These are phyloP conservation scores for Myxozyma neotropica DNA, from an alignment of 805 yeast species.

Conservation along the genomic window DNA sequence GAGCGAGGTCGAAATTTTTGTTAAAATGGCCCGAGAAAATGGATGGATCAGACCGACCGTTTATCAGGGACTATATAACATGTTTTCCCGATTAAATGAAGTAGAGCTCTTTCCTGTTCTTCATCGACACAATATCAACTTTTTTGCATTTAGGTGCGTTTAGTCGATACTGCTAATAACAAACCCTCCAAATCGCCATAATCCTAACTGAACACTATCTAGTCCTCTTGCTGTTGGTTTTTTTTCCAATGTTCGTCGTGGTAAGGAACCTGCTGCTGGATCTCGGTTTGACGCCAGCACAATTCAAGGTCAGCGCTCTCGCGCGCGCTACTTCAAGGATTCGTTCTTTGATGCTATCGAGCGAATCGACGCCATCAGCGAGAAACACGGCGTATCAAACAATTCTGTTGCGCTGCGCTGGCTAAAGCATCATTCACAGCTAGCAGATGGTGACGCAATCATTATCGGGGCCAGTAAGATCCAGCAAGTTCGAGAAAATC, in stretches of 20 bases:
- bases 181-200: no score
- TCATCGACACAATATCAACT: slow-evolving; percentile 32
- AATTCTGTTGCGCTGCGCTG: slow-evolving; percentile 30
- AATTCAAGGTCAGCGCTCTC: slow-evolving; percentile 15
- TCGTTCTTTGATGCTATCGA: slow-evolving; percentile 30
- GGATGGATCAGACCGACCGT: slow-evolving; percentile 39
- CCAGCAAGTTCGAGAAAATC: slow-evolving; percentile 23
- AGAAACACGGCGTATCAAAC: slow-evolving; percentile 17
- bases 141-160: slow-evolving; percentile 37
- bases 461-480: slow-evolving; percentile 27
- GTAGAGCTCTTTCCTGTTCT: slow-evolving; percentile 37
- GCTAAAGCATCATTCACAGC: slow-evolving; percentile 29
- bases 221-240: slow-evolving; percentile 32
- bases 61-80: slow-evolving; percentile 41
- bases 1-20: slow-evolving; percentile 35
- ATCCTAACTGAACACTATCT: no score
- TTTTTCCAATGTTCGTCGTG: slow-evolving; percentile 28
- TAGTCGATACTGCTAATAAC: no score
- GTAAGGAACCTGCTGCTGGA: slow-evolving; percentile 24
- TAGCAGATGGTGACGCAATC: slow-evolving; percentile 29
- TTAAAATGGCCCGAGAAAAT: slow-evolving; percentile 33
- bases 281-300: slow-evolving; percentile 24
- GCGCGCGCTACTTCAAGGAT: slow-evolving; percentile 29
- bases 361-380: slow-evolving; percentile 10
- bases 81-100: slow-evolving; percentile 37